Conservation (phyloP, 306 rosid species). For the Purshia tridentata region DNA sequence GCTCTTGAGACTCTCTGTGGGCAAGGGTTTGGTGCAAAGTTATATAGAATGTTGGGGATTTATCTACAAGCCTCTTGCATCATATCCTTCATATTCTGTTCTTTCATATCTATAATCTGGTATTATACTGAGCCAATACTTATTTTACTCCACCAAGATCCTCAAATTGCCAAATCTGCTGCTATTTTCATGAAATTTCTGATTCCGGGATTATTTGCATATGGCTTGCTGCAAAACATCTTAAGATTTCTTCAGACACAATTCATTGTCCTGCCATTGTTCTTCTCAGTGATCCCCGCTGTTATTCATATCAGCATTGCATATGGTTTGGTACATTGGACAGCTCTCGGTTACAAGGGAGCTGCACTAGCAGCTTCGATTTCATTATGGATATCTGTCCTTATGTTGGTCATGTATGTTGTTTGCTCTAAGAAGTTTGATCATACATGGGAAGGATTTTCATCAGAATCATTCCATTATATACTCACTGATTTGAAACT, state of each 20-base stretch:
- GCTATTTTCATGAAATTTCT: conserved; percentile 55
- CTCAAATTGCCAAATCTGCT: conserved; percentile 46
- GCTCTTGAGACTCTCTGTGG: conserved; percentile 88
- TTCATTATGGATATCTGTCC: conserved; percentile 53
- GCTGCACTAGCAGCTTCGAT: conserved; percentile 60
- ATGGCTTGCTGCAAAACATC: conserved; percentile 57
- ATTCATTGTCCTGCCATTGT: no score
- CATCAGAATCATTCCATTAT: no score
- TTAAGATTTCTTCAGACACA: conserved; percentile 69
- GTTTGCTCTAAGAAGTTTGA: conserved; percentile 39
- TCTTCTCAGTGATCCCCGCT: no score
- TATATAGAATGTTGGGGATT: conserved; percentile 55
- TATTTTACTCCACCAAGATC: conserved; percentile 24
- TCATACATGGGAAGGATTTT: conserved; percentile 53
- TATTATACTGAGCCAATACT: conserved; percentile 48
- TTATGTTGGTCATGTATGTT: conserved; percentile 42
- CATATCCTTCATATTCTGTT: conserved; percentile 47
- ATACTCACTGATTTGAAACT: no score
- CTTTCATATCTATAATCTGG: conserved; percentile 52
- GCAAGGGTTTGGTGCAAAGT: conserved; percentile 74
- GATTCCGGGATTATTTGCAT: conserved; percentile 66
- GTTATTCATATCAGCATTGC: no score
- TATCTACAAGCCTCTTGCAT: conserved; percentile 70
- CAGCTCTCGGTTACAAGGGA: conserved; percentile 47
- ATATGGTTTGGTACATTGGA: neutral